Base-by-base conservation (phyloP, 83 land plant genomes). In the Larix sibirica region DNA sequence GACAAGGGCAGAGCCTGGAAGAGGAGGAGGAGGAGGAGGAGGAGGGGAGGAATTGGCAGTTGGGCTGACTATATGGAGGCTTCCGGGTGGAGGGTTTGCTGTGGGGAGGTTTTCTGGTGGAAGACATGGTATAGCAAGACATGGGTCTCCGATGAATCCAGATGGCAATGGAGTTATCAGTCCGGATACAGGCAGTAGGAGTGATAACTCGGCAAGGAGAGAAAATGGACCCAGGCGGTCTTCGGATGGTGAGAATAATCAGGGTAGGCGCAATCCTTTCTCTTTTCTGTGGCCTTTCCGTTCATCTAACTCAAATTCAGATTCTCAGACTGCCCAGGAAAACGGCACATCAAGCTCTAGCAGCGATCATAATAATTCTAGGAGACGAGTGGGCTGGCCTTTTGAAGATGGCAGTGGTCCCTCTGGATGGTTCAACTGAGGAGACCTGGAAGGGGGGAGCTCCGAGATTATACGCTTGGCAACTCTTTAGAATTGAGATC, bases 51-150 rank as follows among this genome's bases (percentile, higher is more conserved):
- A 83, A 26, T 88, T 80, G 79, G 82, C 78, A 12, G 90, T 88
- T 77, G 98, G 88, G 90, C 70, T 90, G 84, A 92, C 87, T 47
- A 95, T 86, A 21, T 93, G 87, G 96, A 83, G 86, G 87, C 76
- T 91, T 58, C 93, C 93, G 0, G 93, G 93, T 9, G 91, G 93
- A 0, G 93, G 90, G 18, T 91, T 88, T 80, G 93, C 90, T 13
- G 93, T 91, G 17, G 93, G 93, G 42, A 81, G 93, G 76, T 88
- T 88, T 59, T 28, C 81, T 12, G 85, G 90, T 1, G 84, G 86
- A 18, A 23, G 79, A 40, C 36, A 20, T 40, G n/a, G 42, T 33
- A 38, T 70, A 13, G 38, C 21, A 70, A 18, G 36, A 54, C 58
- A 54, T 54, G 58, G 58, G 58, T 54, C 58, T 54, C 58, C 58